Evolutionary conservation across 495 filamentous ascomycete species (phyloP).

Genomic region (Penicillium pancosmium): DNA sequence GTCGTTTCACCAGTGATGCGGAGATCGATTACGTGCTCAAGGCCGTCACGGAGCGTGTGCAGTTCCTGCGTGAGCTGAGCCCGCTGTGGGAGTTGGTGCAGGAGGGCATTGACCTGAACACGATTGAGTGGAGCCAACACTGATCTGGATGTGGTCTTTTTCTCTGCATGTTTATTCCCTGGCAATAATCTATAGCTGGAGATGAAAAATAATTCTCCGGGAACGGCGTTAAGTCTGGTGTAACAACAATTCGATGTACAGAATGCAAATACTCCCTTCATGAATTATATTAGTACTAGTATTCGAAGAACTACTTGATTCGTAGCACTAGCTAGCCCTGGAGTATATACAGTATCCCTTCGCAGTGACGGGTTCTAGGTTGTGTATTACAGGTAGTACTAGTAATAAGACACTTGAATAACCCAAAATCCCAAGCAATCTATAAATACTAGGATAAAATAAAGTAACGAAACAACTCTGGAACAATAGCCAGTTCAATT

Average conservation of each 20-base stretch:
- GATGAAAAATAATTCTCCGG: conserved; percentile 25
- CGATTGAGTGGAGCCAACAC: conserved; percentile 95
- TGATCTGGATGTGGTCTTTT: conserved; percentile 15
- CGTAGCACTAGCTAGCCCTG: no score
- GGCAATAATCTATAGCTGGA: conserved; percentile 26
- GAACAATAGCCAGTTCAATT: no score
- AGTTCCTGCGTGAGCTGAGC: conserved; percentile 91
- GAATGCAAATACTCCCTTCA: conserved; percentile 32
- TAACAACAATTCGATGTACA: conserved; percentile 35
- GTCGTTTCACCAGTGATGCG: conserved; percentile 89
- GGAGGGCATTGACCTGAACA: conserved; percentile 92
- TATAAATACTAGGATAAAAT: no score
- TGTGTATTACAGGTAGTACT: no score
- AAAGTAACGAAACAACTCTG: no score
- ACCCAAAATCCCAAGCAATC: no score
- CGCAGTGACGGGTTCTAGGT: no score
- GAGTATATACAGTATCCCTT: no score
- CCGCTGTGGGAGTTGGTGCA: conserved; percentile 98
- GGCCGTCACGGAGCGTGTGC: conserved; percentile 85
- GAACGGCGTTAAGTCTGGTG: conserved; percentile 38
- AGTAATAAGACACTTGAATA: no score
- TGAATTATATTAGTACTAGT: not conserved
- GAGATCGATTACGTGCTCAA: conserved; percentile 99
- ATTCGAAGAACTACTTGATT: not conserved
- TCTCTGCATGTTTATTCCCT: conserved; percentile 14